Percentiles rank a stretch among this genome's conserved stretches.
phyloP scores from a whole-genome alignment of 331 rosid species.

The Pyrus hybrid region DNA sequence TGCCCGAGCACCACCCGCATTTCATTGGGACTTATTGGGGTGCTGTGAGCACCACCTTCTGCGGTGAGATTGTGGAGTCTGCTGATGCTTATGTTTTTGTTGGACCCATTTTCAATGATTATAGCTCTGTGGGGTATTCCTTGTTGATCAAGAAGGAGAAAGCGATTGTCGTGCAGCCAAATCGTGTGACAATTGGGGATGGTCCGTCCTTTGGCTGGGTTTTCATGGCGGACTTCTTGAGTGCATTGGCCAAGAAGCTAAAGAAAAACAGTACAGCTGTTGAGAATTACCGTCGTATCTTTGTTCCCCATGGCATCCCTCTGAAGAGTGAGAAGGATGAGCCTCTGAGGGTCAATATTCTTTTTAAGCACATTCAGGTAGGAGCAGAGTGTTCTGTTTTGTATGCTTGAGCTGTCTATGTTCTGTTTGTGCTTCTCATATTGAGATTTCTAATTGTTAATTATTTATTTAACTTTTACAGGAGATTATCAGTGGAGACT shows the following conservation, averaged over 20 bases:
- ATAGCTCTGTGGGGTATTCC: constrained; percentile 91
- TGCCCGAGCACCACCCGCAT: constrained; percentile 77
- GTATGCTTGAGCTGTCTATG: background rate
- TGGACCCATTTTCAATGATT: constrained; percentile 85
- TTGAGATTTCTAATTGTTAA: background rate
- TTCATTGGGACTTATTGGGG: constrained; percentile 96
- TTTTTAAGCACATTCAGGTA: constrained; percentile 84
- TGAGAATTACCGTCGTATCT: constrained; percentile 70
- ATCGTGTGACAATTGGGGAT: constrained; percentile 67
- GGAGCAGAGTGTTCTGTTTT: background rate
- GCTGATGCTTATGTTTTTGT: constrained; percentile 83
- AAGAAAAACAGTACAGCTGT: constrained; percentile 52
- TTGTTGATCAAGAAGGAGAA: constrained; percentile 73
- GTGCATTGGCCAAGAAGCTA: constrained; percentile 63
- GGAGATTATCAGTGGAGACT: constrained; percentile 52
- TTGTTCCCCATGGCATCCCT: constrained; percentile 60
- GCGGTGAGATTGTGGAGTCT: constrained; percentile 86
- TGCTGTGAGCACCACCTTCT: constrained; percentile 65
- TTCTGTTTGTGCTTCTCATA: background rate
- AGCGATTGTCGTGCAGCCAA: constrained; percentile 53
- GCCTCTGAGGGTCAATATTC: constrained; percentile 69
- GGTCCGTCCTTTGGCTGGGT: constrained; percentile 86
- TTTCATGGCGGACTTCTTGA: constrained; percentile 77
- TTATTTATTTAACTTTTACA: constrained; percentile 19
- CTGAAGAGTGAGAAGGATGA: constrained; percentile 46